Evolutionary conservation across 2,329 filamentous ascomycete genomes (phyloP).

Genomic region (Monosporascus sp.): DNA sequence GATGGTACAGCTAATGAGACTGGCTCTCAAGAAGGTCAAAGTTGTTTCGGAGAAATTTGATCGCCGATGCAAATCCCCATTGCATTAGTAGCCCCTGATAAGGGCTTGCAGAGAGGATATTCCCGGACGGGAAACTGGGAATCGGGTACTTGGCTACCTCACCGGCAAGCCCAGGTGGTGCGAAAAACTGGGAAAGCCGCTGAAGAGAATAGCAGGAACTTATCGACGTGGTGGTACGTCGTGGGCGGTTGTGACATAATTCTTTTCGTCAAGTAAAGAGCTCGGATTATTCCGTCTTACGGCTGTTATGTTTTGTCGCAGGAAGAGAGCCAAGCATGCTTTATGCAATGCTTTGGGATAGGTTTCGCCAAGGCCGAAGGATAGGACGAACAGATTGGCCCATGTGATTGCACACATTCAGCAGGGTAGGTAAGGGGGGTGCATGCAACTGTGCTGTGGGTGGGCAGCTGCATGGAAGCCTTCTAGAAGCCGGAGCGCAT

Average conservation of each 20-base stretch:
- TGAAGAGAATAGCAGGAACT: not conserved
- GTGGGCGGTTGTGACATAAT: not conserved
- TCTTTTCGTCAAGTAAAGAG: not conserved
- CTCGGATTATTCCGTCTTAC: not conserved
- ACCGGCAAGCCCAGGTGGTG: not conserved
- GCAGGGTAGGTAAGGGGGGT: not conserved
- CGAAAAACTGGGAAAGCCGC: not conserved
- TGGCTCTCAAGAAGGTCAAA: too few species aligned
- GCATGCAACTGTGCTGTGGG: not conserved
- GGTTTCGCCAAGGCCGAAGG: not conserved
- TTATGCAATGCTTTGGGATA: not conserved
- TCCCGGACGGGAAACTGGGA: not conserved
- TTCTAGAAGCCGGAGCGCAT: not conserved
- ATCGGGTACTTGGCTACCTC: not conserved
- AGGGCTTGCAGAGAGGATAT: not conserved
- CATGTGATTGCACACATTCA: not conserved
- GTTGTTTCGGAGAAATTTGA: not conserved
- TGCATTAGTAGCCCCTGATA: not conserved
- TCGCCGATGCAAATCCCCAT: not conserved
- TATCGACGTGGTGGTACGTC: not conserved
- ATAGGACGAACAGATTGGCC: not conserved
- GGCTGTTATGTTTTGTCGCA: not conserved
- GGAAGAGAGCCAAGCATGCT: not conserved
- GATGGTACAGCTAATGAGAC: too few species aligned
- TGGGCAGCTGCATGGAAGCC: not conserved